Evolutionary conservation across 345 rosid species (phyloP).

Genomic region (Eucalyptus tenuipes): DNA sequence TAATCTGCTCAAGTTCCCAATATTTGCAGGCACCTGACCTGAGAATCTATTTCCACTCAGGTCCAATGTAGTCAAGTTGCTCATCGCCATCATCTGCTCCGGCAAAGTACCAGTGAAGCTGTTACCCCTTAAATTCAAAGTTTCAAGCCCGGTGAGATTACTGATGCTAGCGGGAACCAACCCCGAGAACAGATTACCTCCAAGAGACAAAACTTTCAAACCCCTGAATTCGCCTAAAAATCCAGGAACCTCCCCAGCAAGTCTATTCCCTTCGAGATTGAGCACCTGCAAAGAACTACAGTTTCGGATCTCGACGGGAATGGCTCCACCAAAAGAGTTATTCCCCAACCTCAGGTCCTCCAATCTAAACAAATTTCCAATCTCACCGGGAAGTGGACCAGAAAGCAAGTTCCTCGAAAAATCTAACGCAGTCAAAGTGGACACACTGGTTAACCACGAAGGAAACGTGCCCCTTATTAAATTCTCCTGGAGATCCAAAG

Average conservation of each 20-base stretch:
- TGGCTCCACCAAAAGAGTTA: slow-evolving; percentile 48
- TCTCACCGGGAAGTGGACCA: slow-evolving; percentile 45
- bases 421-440: slow-evolving; percentile 39
- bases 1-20: slow-evolving; percentile 42
- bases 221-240: slow-evolving; percentile 44
- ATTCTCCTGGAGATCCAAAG: slow-evolving; percentile 55
- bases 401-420: slow-evolving; percentile 61
- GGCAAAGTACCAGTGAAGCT: slow-evolving; percentile 56
- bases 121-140: slow-evolving; percentile 39
- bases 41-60: slow-evolving; percentile 51
- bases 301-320: slow-evolving; percentile 56
- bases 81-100: slow-evolving; percentile 38
- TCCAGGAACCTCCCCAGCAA: slow-evolving; percentile 55
- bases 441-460: slow-evolving; percentile 38
- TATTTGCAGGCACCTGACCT: slow-evolving; percentile 36
- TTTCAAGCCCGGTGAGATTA: slow-evolving; percentile 36
- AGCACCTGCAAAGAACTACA: slow-evolving; percentile 48
- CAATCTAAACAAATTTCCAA: slow-evolving; percentile 45
- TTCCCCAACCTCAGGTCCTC: slow-evolving; percentile 56
- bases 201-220: slow-evolving; percentile 46
- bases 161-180: slow-evolving; percentile 40
- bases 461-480: slow-evolving; percentile 51
- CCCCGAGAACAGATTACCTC: slow-evolving; percentile 59
- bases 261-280: slow-evolving; percentile 57
- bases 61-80: slow-evolving; percentile 55